Conservation (phyloP, 2,329 filamentous ascomycete species). For the Thelonectria rubi region DNA sequence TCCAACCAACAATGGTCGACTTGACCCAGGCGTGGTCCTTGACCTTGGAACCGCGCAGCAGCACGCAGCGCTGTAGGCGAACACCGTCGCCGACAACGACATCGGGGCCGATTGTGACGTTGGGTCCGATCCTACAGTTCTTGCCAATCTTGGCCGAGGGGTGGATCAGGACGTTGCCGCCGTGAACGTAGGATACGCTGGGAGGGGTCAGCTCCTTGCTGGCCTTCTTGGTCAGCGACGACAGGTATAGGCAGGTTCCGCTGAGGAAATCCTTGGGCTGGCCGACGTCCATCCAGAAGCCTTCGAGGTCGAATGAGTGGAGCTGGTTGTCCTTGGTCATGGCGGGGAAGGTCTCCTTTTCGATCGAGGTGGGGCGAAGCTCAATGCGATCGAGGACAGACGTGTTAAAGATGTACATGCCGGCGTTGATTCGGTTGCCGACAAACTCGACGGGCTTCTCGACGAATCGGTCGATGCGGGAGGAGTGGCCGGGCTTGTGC, state of each 20-base stretch:
- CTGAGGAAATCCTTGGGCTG: constrained; percentile 98
- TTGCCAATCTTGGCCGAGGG: constrained; percentile 95
- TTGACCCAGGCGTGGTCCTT: constrained; percentile 99
- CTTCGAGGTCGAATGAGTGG: constrained; percentile 95
- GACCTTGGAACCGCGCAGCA: constrained; percentile 89
- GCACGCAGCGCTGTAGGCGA: constrained; percentile 89
- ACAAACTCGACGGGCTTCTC: constrained; percentile 99
- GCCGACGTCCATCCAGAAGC: constrained; percentile 99
- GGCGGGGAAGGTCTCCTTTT: constrained; percentile 98
- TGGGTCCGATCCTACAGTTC: constrained; percentile 97
- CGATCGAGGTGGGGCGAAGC: constrained; percentile 94
- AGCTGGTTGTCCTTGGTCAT: constrained; percentile 90
- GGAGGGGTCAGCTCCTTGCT: constrained; percentile 82
- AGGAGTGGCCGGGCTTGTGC: constrained; percentile 90
- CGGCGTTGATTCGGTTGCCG: constrained; percentile 97
- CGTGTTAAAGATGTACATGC: constrained; percentile 97
- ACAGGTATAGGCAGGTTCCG: constrained; percentile 95
- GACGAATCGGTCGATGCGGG: constrained; percentile 97
- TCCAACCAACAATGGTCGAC: constrained; percentile 98
- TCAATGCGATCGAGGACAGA: constrained; percentile 91
- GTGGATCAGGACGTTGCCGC: constrained; percentile 95
- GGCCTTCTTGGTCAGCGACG: constrained; percentile 88
- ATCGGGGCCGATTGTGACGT: constrained; percentile 93
- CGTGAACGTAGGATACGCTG: constrained; percentile 83
- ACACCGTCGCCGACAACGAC: constrained; percentile 95